Percentiles rank a stretch among this genome's conserved stretches.
These are phyloP conservation scores for Zalerion maritima DNA, from an alignment of 495 filamentous ascomycete genomes.

Conservation along the genomic window DNA sequence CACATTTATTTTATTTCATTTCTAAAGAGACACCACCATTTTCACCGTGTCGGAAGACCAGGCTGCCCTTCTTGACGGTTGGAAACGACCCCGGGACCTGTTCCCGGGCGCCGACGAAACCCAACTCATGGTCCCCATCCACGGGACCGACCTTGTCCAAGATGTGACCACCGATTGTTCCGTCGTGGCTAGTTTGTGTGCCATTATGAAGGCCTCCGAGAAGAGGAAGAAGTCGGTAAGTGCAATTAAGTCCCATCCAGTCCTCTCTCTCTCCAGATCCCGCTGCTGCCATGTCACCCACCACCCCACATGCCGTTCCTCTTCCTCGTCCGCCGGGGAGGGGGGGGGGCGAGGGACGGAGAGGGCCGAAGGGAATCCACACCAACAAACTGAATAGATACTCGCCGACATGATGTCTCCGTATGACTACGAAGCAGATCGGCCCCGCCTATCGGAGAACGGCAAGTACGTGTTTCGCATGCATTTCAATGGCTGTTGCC, in stretches of 20 bases:
- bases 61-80: conserved; percentile 55
- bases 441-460: conserved; percentile 48
- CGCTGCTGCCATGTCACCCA: too few species aligned
- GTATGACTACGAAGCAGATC: conserved; percentile 38
- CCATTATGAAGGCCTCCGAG: conserved; percentile 38
- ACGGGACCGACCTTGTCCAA: conserved; percentile 69
- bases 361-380: too few species aligned
- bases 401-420: conserved; percentile 61
- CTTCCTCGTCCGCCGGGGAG: too few species aligned
- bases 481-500: conserved; percentile 87
- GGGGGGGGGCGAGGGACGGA: too few species aligned
- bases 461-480: conserved; percentile 88
- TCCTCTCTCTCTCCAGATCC: too few species aligned
- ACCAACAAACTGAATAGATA: conserved; percentile 47
- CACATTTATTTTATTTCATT: too few species aligned
- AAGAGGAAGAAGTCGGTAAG: conserved; percentile 20
- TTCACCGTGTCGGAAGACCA: conserved; percentile 59
- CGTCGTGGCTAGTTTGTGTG: conserved; percentile 89
- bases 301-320: too few species aligned
- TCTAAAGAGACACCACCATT: conserved; percentile 48
- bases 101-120: conserved; percentile 10
- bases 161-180: conserved; percentile 92
- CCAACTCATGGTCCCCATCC: conserved; percentile 38
- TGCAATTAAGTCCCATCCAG: background rate
- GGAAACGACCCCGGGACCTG: conserved; percentile 60